phyloP scores from a whole-genome alignment of 331 rosid species.

The Malus hybrid region DNA sequence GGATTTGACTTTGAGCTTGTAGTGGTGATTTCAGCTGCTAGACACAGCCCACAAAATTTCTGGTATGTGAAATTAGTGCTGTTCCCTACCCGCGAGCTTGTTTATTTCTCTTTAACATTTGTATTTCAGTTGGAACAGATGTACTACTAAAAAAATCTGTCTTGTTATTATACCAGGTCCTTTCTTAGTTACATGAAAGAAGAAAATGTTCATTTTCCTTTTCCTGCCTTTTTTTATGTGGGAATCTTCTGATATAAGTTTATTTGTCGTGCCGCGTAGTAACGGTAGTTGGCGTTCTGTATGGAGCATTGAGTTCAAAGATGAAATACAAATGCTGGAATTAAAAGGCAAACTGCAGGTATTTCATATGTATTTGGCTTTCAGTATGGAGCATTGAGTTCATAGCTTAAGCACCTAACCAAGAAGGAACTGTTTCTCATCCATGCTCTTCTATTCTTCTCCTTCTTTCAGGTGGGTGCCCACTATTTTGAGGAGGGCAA shows the following conservation, averaged over 20 bases:
- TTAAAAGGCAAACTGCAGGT: conserved; percentile 84
- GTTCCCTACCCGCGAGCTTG: conserved; percentile 3
- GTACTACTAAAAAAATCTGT: background rate
- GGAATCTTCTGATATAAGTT: background rate
- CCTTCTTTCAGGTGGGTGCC: conserved; percentile 68
- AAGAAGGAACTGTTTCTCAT: background rate
- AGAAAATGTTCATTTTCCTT: background rate
- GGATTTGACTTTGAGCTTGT: conserved; percentile 89
- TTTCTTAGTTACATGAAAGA: background rate
- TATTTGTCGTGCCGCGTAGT: conserved; percentile 36
- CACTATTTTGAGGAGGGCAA: conserved; percentile 99
- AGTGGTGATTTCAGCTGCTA: conserved; percentile 82
- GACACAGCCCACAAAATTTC: conserved; percentile 94
- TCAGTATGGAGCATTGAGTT: background rate
- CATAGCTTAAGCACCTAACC: background rate
- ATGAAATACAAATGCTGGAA: conserved; percentile 63
- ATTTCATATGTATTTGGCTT: background rate
- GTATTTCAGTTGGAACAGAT: background rate
- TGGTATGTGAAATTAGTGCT: conserved; percentile 53
- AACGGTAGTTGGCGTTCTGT: conserved; percentile 98
- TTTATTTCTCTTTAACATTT: background rate
- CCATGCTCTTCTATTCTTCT: conserved; percentile 3
- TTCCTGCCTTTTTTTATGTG: background rate
- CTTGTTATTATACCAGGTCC: background rate
- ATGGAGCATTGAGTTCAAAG: conserved; percentile 84